A percentile compares a stretch with the other conserved stretches of the same genome.
Evolutionary conservation across 495 filamentous ascomycete genomes (phyloP).

Genomic region (Lasiosphaeria miniovina): DNA sequence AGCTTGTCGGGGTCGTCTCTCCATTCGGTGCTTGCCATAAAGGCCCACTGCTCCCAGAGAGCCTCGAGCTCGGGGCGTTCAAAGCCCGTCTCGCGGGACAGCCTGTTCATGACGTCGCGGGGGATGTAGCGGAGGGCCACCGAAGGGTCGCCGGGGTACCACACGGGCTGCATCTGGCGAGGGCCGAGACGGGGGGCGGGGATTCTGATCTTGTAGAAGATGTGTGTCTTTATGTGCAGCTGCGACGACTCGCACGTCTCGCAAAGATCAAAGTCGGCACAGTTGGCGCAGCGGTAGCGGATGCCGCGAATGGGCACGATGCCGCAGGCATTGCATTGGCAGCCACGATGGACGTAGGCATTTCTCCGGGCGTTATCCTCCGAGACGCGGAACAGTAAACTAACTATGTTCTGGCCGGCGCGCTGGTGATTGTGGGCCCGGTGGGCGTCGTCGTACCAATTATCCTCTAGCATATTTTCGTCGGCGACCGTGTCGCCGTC

Average conservation of each 20-base stretch:
- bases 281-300: constrained; percentile 88
- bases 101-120: constrained; percentile 57
- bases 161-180: constrained; percentile 68
- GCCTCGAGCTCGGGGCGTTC: constrained; percentile 84
- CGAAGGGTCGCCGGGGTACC: constrained; percentile 86
- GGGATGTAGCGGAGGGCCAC: constrained; percentile 59
- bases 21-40: constrained; percentile 83
- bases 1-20: constrained; percentile 74
- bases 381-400: constrained; percentile 72
- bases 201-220: constrained; percentile 81
- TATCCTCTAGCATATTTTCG: constrained; percentile 55
- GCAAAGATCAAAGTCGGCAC: constrained; percentile 86
- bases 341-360: constrained; percentile 91
- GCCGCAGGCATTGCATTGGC: constrained; percentile 84
- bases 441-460: constrained; percentile 47
- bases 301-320: constrained; percentile 85
- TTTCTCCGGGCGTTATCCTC: constrained; percentile 78
- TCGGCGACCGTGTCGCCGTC: constrained; percentile 59
- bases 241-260: constrained; percentile 83
- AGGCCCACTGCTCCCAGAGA: constrained; percentile 94
- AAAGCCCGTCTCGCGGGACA: constrained; percentile 70
- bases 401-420: constrained; percentile 71
- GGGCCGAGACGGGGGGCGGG: constrained; percentile 46
- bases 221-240: constrained; percentile 84
- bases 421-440: constrained; percentile 45